Evolutionary conservation across 805 yeast genomes (phyloP), one percentile per base, ranked within the genome.

Genomic region (Metschnikowia lachancei): DNA sequence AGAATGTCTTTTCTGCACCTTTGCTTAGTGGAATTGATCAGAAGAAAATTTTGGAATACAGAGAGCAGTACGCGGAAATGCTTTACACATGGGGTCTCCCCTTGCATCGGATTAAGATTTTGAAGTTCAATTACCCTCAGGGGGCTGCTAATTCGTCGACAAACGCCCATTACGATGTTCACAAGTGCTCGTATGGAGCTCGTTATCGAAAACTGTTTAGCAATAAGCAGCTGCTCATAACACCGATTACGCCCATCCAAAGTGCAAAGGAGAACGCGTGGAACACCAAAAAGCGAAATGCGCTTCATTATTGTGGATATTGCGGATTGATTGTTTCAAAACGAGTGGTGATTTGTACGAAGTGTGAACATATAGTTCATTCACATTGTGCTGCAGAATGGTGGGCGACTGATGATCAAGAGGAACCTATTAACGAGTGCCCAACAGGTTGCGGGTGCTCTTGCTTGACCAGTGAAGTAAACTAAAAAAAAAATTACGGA

Each of bases 11-110:
- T 48, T 60, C 74, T 2, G 56, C 62, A 38, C 61, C 72, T 2
- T 58, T 81, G 38, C 64, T 80, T 41, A 70, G 69, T 34, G 59
- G 71, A 2, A 63, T 69, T 9, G 70, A 73, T 37, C 56, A 56
- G 8, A 59, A 60, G 1, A 70, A 69, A 39, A 63, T 78, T 37
- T 62, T 59, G 35, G 41, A 57, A 45, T 77, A 80, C 59, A 63
- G 96, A 33, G 74, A 77, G 17, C 84, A 82, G 54, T 91, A 92
- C 62, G 90, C 97, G 0, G 78, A 83, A 16, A 74, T 91, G 59
- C 69, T 91, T 12, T 87, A 78, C 57, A 64, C 77, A 29, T 92
- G 97, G 97, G 95, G 94, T 0, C 70, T 90, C 16, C 86, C 90
- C 0, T 76, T 86, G n/a, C 80, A 83, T 52, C 66, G 96, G 36